phyloP scores from a whole-genome alignment of 2,329 filamentous ascomycete species.

The Epichloe sylvatica region DNA sequence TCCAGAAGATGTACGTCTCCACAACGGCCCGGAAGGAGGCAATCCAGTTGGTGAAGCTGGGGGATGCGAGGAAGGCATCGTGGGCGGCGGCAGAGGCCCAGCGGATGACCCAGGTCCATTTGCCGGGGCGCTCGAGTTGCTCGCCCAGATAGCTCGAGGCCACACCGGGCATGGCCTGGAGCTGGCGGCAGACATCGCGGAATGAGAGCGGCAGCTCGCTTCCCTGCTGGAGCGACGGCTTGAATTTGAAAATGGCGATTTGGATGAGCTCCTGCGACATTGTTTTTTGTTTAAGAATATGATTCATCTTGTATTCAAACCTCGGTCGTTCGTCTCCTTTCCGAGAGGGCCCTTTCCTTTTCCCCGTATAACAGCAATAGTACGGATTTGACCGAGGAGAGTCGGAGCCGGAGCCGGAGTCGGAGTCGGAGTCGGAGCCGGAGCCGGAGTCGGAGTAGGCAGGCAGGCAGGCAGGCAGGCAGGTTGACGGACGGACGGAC shows the following conservation, averaged over 20 bases:
- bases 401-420: background rate
- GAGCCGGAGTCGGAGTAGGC: no score
- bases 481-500: no score
- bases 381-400: background rate
- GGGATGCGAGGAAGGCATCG: slow-evolving; percentile 27
- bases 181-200: slow-evolving; percentile 13
- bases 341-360: background rate
- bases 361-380: background rate
- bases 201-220: slow-evolving; percentile 8
- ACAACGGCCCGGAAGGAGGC: slow-evolving; percentile 22
- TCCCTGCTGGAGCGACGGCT: slow-evolving; percentile 13
- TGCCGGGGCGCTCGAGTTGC: slow-evolving; percentile 20
- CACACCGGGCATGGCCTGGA: slow-evolving; percentile 20
- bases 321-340: background rate
- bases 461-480: no score
- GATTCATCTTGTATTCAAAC: slow-evolving; percentile 1
- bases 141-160: slow-evolving; percentile 21
- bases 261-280: slow-evolving; percentile 15
- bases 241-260: slow-evolving; percentile 20
- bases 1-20: slow-evolving; percentile 12
- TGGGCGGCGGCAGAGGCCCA: slow-evolving; percentile 22
- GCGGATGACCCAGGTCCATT: slow-evolving; percentile 19
- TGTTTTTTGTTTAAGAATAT: slow-evolving; percentile 13
- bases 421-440: no score
- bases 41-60: slow-evolving; percentile 27